phyloP scores from a whole-genome alignment of 495 filamentous ascomycete species.

The Penicillium salamii region DNA sequence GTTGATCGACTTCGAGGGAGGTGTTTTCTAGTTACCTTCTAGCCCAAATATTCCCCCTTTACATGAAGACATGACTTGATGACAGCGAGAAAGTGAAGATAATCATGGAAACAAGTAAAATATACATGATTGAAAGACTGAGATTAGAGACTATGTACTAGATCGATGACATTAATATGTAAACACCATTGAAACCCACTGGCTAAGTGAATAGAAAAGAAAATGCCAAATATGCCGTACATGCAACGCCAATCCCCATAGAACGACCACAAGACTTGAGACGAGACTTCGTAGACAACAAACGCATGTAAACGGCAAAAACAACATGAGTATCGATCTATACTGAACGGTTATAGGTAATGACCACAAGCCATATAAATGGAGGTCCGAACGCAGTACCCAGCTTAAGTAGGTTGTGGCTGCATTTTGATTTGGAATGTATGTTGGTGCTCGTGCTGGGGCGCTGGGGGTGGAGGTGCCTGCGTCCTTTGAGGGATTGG shows the following conservation, averaged over 20 bases:
- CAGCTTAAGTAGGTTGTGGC: conserved; percentile 17
- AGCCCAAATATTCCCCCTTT: no score
- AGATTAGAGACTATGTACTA: conserved; percentile 11
- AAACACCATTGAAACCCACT: neutral
- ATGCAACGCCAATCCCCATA: conserved; percentile 2
- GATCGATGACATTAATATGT: conserved; percentile 8
- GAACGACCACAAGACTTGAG: neutral
- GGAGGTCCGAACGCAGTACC: neutral
- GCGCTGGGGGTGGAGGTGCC: conserved; percentile 21
- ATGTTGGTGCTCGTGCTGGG: conserved; percentile 29
- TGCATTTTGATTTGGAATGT: conserved; percentile 29
- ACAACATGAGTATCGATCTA: neutral
- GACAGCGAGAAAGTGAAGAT: neutral
- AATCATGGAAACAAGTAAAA: neutral
- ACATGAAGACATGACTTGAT: neutral
- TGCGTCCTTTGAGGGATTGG: conserved; percentile 12
- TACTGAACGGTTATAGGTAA: neutral
- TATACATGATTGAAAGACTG: neutral
- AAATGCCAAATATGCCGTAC: conserved; percentile 5
- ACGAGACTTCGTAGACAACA: conserved; percentile 3
- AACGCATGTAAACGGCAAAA: neutral
- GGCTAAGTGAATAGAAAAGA: conserved; percentile 9
- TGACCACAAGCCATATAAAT: neutral
- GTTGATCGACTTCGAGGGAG: conserved; percentile 18
- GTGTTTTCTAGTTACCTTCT: neutral